These are phyloP conservation scores for Sugiyamaella lignohabitans DNA, from an alignment of 805 yeast genomes.

Conservation along the genomic window DNA sequence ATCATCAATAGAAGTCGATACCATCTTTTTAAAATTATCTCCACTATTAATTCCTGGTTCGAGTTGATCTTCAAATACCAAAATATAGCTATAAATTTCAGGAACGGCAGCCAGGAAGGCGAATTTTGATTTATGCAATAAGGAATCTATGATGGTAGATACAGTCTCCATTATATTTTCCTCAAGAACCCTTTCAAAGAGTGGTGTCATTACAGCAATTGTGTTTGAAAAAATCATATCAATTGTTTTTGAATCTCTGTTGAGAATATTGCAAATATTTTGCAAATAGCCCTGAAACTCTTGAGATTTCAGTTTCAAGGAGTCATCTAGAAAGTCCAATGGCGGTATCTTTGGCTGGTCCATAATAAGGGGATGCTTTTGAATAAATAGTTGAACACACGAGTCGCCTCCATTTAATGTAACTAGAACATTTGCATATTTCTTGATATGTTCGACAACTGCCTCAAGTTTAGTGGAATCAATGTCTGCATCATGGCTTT, in stretches of 20 bases:
- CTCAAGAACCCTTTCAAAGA: constrained; percentile 41
- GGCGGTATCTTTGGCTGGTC: background rate
- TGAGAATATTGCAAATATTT: constrained; percentile 34
- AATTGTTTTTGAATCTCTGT: constrained; percentile 35
- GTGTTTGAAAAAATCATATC: constrained; percentile 41
- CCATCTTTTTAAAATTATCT: constrained; percentile 27
- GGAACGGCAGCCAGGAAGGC: constrained; percentile 38
- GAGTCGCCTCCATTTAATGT: constrained; percentile 32
- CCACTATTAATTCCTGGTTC: constrained; percentile 32
- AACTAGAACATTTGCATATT: constrained; percentile 30
- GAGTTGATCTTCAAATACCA: constrained; percentile 16
- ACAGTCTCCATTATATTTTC: constrained; percentile 26
- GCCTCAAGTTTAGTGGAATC: constrained; percentile 9
- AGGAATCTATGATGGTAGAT: constrained; percentile 20
- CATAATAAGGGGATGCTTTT: constrained; percentile 22
- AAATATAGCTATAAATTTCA: constrained; percentile 24
- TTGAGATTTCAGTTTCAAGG: constrained; percentile 15
- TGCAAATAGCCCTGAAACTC: constrained; percentile 17
- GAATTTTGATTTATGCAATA: background rate
- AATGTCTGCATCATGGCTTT: constrained; percentile 42
- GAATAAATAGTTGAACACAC: constrained; percentile 28
- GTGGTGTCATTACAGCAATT: constrained; percentile 43
- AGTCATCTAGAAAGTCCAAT: background rate
- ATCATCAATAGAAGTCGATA: constrained; percentile 22
- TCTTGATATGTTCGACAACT: constrained; percentile 24